These are phyloP conservation scores for Simplicillium aogashimaense DNA, from an alignment of 2,329 filamentous ascomycete genomes.

Conservation along the genomic window DNA sequence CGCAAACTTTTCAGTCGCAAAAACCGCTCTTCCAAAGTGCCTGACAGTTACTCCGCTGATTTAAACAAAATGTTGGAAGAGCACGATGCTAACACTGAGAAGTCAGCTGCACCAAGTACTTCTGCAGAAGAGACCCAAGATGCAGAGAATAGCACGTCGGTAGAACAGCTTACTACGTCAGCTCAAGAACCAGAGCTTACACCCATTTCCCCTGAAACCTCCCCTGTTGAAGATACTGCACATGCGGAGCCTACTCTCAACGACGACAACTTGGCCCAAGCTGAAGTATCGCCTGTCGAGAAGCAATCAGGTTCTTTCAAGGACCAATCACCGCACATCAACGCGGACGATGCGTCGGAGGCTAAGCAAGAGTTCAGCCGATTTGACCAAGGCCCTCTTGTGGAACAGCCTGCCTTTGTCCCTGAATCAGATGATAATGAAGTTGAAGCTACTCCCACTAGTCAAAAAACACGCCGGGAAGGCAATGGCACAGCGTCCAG, in stretches of 20 bases:
- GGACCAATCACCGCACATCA: slow-evolving; percentile 46
- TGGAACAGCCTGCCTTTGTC: slow-evolving; percentile 76
- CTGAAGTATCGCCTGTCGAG: neutral
- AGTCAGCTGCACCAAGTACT: slow-evolving; percentile 5
- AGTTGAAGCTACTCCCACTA: slow-evolving; percentile 34
- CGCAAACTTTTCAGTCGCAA: slow-evolving; percentile 58
- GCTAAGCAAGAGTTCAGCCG: slow-evolving; percentile 50
- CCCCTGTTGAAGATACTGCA: slow-evolving; percentile 9
- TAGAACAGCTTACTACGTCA: slow-evolving; percentile 16
- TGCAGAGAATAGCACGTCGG: slow-evolving; percentile 12
- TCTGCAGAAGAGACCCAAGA: slow-evolving; percentile 12
- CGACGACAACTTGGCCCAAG: slow-evolving; percentile 3
- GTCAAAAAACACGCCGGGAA: neutral
- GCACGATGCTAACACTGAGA: slow-evolving; percentile 9
- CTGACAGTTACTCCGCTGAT: slow-evolving; percentile 41
- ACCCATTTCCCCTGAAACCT: slow-evolving; percentile 11
- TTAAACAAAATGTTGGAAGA: slow-evolving; percentile 40
- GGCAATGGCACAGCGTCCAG: slow-evolving; percentile 11
- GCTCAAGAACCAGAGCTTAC: slow-evolving; percentile 11
- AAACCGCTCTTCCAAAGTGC: slow-evolving; percentile 47
- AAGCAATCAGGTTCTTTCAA: slow-evolving; percentile 1
- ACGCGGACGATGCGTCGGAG: slow-evolving; percentile 47
- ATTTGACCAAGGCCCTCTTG: slow-evolving; percentile 83
- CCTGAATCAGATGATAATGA: slow-evolving; percentile 47
- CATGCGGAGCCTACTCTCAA: neutral